phyloP scores from a whole-genome alignment of 306 rosid genomes.

The Coriaria nepalensis region DNA sequence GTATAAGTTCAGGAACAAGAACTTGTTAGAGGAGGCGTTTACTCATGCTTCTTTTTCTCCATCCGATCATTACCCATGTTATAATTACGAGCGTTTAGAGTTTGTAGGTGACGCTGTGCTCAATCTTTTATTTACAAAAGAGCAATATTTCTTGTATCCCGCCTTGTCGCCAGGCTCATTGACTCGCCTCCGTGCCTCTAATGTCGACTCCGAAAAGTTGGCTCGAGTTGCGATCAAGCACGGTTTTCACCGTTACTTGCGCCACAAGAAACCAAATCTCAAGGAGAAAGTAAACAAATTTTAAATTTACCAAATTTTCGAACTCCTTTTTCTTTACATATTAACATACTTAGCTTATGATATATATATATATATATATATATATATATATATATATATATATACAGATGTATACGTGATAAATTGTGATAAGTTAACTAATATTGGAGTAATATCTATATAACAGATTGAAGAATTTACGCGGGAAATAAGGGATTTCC shows the following conservation, averaged over 20 bases:
- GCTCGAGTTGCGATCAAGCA: slow-evolving; percentile 45
- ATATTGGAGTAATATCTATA: background rate
- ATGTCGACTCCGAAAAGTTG: slow-evolving; percentile 54
- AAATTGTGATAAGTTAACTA: too few relatives aligned
- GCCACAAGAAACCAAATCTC: slow-evolving; percentile 35
- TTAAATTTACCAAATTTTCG: background rate
- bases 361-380: too few relatives aligned
- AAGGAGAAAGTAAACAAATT: slow-evolving; percentile 22
- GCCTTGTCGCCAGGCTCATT: slow-evolving; percentile 21
- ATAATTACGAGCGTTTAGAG: slow-evolving; percentile 31
- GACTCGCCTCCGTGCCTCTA: slow-evolving; percentile 44
- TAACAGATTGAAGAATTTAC: slow-evolving; percentile 29
- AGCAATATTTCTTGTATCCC: slow-evolving; percentile 31
- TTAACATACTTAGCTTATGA: too few relatives aligned
- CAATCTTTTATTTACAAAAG: slow-evolving; percentile 24
- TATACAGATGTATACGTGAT: too few relatives aligned
- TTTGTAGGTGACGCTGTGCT: slow-evolving; percentile 45
- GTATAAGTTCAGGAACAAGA: slow-evolving; percentile 27
- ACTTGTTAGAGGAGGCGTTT: slow-evolving; percentile 38
- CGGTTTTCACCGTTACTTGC: slow-evolving; percentile 32
- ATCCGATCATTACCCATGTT: background rate
- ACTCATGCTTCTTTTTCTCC: slow-evolving; percentile 22
- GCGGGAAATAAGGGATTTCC: slow-evolving; percentile 12
- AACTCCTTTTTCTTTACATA: background rate
- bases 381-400: too few relatives aligned